Evolutionary conservation across 2,329 filamentous ascomycete species (phyloP), one percentile per base, ranked within the genome.

Genomic region (Pestalotiopsis sp.): DNA sequence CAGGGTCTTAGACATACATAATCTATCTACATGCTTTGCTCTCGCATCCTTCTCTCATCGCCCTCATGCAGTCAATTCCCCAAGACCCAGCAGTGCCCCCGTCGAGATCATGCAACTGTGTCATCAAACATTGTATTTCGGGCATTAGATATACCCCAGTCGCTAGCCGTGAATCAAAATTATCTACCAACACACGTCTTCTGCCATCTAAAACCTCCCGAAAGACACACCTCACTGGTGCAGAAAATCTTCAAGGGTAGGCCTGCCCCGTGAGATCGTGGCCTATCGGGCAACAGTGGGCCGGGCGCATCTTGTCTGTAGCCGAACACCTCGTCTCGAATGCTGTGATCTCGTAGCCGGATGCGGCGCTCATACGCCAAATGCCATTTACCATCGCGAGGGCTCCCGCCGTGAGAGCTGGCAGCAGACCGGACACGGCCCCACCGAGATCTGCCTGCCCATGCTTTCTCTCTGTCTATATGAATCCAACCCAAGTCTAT

Each of bases 401-500:
- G 30, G 30, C 30, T 35, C 9, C 30, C 30, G 30, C 30, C 55
- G 24, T 24, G 22, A 22, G 22, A 20, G 11, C 13, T 4, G 17
- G 13, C 17, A 24, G 22, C 20, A 24, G 58, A 10, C 24, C 14
- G 56, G 56, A 35, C 22, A 58, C 14, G 6, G 26, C 30, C 26
- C 17, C 26, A n/a, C 14, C 58, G 14, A 13, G 17, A 62, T 10
- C 55, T 57, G 39, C 35, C 57, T 61, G 59, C 44, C 44, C n/a
- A 52, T 52, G 40, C 63, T 63, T 14, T 68, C 30, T 35, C 30
- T 35, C 30, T 35, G 30, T 35, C 66, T 68, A 68, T 65, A 62
- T 56, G 57, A 44, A 52, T 61, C 38, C 24, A 57, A 66, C 17
- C 68, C 65, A 66, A 68, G 71, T 70, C 68, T 63, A 71, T 69